phyloP scores from a whole-genome alignment of 1,284 basidiomycete genomes.

The Pholiota adiposa region DNA sequence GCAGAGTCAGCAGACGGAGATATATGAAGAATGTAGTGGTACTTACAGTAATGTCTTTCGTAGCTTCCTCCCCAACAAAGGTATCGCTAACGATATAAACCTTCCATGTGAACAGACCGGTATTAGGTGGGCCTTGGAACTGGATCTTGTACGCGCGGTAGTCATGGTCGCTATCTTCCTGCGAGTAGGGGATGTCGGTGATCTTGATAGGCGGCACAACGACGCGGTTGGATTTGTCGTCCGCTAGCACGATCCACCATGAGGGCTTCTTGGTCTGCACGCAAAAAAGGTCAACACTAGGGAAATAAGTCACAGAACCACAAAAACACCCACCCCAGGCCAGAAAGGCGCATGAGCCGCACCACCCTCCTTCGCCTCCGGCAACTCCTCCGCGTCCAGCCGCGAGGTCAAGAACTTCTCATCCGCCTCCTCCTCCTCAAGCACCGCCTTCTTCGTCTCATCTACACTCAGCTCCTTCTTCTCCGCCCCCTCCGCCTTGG shows the following conservation, averaged over 20 bases:
- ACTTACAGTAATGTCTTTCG: constrained; percentile 73
- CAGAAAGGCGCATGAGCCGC: constrained; percentile 91
- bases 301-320: not conserved
- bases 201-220: constrained; percentile 92
- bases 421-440: constrained; percentile 62
- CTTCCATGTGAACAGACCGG: constrained; percentile 91
- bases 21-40: constrained; percentile 2
- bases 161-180: constrained; percentile 56
- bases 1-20: not conserved
- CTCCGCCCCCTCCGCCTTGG: constrained; percentile 29
- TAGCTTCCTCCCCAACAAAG: constrained; percentile 83
- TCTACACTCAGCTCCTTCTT: constrained; percentile 49
- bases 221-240: constrained; percentile 87
- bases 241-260: constrained; percentile 94
- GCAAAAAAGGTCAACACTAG: not conserved
- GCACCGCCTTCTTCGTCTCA: constrained; percentile 51
- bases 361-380: constrained; percentile 47
- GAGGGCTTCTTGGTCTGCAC: constrained; percentile 48
- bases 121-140: constrained; percentile 91
- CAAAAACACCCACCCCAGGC: constrained; percentile 69
- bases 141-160: constrained; percentile 88
- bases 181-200: constrained; percentile 76
- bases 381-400: constrained; percentile 65
- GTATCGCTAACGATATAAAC: constrained; percentile 87
- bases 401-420: constrained; percentile 69